Conservation (phyloP, 1,284 basidiomycete genomes). For the Coniferiporia weirii region DNA sequence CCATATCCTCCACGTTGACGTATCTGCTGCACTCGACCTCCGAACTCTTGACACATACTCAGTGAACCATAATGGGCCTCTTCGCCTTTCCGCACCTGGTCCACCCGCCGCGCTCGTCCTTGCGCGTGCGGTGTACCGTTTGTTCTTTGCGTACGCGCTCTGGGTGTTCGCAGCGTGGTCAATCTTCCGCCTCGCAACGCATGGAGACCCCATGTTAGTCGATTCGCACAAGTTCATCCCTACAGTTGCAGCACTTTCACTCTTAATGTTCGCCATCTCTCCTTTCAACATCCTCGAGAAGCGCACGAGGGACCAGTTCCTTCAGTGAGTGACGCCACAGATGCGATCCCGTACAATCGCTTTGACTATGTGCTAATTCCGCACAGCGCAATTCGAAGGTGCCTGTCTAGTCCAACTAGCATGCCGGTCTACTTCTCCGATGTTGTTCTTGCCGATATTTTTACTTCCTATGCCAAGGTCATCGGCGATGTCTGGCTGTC, state of each 20-base stretch:
- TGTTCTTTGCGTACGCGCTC: slow-evolving; percentile 53
- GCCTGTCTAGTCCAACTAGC: slow-evolving; percentile 59
- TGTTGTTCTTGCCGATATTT: slow-evolving; percentile 90
- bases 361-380: background rate
- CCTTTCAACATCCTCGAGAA: slow-evolving; percentile 66
- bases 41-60: slow-evolving; percentile 27
- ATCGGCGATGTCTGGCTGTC: slow-evolving; percentile 93
- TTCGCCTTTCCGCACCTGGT: slow-evolving; percentile 31
- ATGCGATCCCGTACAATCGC: background rate
- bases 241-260: slow-evolving; percentile 56
- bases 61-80: slow-evolving; percentile 25
- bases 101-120: slow-evolving; percentile 29
- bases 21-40: slow-evolving; percentile 61
- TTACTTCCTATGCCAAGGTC: slow-evolving; percentile 96
- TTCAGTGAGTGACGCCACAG: slow-evolving; percentile 49
- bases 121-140: slow-evolving; percentile 63
- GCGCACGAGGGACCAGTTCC: slow-evolving; percentile 67
- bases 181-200: slow-evolving; percentile 55
- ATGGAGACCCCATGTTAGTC: slow-evolving; percentile 51
- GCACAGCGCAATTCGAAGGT: slow-evolving; percentile 62
- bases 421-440: slow-evolving; percentile 83
- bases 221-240: slow-evolving; percentile 76
- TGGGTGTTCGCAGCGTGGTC: slow-evolving; percentile 65
- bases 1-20: slow-evolving; percentile 69
- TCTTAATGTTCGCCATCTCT: slow-evolving; percentile 53